A percentile compares a stretch with the other conserved stretches of the same genome.
Evolutionary conservation across 345 rosid genomes (phyloP).

Genomic region (Citrus maxima): DNA sequence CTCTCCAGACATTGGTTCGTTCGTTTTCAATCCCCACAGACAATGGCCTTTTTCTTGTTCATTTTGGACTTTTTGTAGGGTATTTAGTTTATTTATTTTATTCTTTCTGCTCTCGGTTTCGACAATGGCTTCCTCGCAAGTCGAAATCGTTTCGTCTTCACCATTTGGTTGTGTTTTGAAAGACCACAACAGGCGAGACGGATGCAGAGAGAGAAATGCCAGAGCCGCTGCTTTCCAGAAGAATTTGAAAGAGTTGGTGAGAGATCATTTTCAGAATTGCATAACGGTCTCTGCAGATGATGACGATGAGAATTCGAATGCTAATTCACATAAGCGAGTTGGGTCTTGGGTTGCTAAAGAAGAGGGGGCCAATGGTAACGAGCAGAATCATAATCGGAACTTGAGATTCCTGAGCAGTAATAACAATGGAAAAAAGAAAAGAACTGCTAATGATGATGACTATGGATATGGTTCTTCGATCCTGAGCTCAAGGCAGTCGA

Average conservation of each 20-base stretch:
- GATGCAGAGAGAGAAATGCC: constrained; percentile 38
- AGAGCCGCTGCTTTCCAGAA: constrained; percentile 48
- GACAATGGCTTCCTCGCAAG: constrained; percentile 67
- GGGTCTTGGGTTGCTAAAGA: constrained; percentile 4
- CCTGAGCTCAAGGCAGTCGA: constrained; percentile 19
- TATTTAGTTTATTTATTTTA: neutral
- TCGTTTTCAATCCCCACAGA: neutral
- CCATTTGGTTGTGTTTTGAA: constrained; percentile 59
- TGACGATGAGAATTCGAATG: constrained; percentile 20
- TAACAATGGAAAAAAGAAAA: neutral
- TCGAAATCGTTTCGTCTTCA: constrained; percentile 56
- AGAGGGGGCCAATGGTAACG: neutral
- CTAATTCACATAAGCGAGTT: neutral
- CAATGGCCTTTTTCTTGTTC: constrained; percentile 6
- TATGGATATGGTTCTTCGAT: constrained; percentile 7
- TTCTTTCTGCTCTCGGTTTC: neutral
- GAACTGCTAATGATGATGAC: neutral
- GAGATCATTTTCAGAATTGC: constrained; percentile 50
- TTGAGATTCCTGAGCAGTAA: constrained; percentile 3
- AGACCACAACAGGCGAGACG: constrained; percentile 50
- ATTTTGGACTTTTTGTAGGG: neutral
- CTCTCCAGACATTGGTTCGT: constrained; percentile 9
- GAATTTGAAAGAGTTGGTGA: constrained; percentile 58
- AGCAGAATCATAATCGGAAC: constrained; percentile 11
- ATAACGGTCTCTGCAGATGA: constrained; percentile 28